A percentile compares a stretch with the other conserved stretches of the same genome.
Evolutionary conservation across 208 protist species (phyloP).

Genomic region (Tritrichomonas foetus): DNA sequence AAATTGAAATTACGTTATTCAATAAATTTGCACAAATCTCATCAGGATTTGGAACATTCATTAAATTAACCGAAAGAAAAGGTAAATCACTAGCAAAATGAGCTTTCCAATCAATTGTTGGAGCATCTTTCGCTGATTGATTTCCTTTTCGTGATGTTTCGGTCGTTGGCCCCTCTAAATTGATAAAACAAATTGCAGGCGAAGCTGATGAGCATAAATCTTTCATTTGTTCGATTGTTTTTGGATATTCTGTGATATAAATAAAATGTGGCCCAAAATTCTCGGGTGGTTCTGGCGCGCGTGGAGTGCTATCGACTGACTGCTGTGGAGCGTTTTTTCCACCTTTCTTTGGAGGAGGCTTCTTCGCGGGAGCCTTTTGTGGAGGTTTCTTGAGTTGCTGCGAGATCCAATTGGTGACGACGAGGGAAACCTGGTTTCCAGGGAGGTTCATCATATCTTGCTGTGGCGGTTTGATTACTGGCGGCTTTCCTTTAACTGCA

Average conservation of each 20-base stretch:
- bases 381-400: not conserved
- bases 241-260: conserved; percentile 33
- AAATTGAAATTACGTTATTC: not conserved
- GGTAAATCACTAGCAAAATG: not conserved
- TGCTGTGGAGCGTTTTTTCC: not conserved
- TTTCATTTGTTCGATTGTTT: not conserved
- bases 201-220: not conserved
- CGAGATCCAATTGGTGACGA: not conserved
- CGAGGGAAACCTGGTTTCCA: not conserved
- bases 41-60: not conserved
- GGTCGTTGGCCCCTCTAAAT: not conserved
- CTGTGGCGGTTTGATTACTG: not conserved
- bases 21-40: not conserved
- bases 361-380: not conserved
- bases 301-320: not conserved
- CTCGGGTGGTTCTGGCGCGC: not conserved
- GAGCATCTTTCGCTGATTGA: not conserved
- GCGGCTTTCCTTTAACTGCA: not conserved
- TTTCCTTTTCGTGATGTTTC: not conserved
- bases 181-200: not conserved
- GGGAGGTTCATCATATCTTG: not conserved
- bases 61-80: not conserved
- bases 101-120: not conserved
- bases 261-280: not conserved
- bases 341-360: not conserved